These are phyloP conservation scores for Bathelium albidoporum DNA, from an alignment of 495 filamentous ascomycete species.

Conservation along the genomic window DNA sequence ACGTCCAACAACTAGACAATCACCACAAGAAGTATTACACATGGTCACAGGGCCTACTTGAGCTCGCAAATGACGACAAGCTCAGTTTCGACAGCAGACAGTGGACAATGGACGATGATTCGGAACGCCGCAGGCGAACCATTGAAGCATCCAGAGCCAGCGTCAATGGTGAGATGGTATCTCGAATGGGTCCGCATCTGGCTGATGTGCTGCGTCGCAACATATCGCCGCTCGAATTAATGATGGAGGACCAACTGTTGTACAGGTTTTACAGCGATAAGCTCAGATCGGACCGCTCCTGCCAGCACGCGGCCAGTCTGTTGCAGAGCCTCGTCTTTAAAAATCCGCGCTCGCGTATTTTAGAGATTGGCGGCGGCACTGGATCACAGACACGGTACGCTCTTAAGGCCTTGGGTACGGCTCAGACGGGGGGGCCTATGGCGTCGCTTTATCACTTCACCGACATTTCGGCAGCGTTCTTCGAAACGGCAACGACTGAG, in stretches of 20 bases:
- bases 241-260: slow-evolving; percentile 11
- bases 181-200: slow-evolving; percentile 7
- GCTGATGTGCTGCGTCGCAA: slow-evolving; percentile 4
- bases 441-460: slow-evolving; percentile 11
- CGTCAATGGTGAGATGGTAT: neutral
- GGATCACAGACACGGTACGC: slow-evolving; percentile 11
- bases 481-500: slow-evolving; percentile 10
- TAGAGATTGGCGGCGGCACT: slow-evolving; percentile 22
- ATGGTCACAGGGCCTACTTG: neutral
- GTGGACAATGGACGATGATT: too few relatives aligned
- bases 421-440: neutral
- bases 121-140: too few relatives aligned
- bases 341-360: slow-evolving; percentile 12
- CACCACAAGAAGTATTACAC: neutral
- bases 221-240: slow-evolving; percentile 7
- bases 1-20: neutral
- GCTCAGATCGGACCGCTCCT: neutral
- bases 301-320: neutral
- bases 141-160: neutral
- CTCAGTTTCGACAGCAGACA: neutral
- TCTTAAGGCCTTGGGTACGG: neutral
- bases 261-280: slow-evolving; percentile 10
- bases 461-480: slow-evolving; percentile 17
- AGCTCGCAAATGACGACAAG: neutral
- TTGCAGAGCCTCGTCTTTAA: slow-evolving; percentile 5